phyloP scores from a whole-genome alignment of 495 filamentous ascomycete species.

The Penicillium samsonianum region DNA sequence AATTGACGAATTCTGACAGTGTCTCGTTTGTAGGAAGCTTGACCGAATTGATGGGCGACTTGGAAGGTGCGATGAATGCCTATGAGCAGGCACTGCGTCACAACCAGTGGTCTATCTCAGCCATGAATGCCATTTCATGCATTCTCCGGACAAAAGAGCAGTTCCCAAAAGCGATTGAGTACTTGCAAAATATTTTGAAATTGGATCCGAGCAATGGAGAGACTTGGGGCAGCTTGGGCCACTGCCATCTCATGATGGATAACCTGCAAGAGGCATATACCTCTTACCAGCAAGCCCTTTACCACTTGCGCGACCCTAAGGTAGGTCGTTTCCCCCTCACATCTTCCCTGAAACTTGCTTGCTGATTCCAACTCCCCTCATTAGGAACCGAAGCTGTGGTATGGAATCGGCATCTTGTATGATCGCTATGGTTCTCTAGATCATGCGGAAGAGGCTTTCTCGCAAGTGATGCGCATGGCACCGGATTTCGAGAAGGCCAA shows the following conservation, averaged over 20 bases:
- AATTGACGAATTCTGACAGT: constrained; percentile 15
- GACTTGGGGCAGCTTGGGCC: constrained; percentile 93
- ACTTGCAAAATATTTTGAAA: constrained; percentile 86
- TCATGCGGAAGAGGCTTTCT: constrained; percentile 97
- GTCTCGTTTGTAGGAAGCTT: constrained; percentile 62
- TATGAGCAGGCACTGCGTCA: constrained; percentile 87
- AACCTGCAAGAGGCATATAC: constrained; percentile 95
- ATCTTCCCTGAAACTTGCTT: not conserved
- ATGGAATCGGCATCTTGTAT: constrained; percentile 97
- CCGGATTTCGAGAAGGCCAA: constrained; percentile 98
- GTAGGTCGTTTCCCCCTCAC: constrained; percentile 47
- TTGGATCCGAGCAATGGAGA: constrained; percentile 87
- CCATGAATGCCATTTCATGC: constrained; percentile 91
- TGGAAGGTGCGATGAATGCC: constrained; percentile 81
- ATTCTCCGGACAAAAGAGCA: constrained; percentile 90
- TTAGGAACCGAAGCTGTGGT: constrained; percentile 97
- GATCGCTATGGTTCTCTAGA: constrained; percentile 96
- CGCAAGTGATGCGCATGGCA: constrained; percentile 98
- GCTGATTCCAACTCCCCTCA: not conserved
- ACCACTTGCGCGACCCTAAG: constrained; percentile 93
- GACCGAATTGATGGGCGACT: constrained; percentile 84
- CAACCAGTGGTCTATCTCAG: constrained; percentile 86
- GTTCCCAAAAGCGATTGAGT: constrained; percentile 92
- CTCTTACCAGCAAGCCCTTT: constrained; percentile 95
- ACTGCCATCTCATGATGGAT: constrained; percentile 99